Base-by-base conservation (phyloP, 768 basidiomycete species). In the Macrolepiota dolichaula region DNA sequence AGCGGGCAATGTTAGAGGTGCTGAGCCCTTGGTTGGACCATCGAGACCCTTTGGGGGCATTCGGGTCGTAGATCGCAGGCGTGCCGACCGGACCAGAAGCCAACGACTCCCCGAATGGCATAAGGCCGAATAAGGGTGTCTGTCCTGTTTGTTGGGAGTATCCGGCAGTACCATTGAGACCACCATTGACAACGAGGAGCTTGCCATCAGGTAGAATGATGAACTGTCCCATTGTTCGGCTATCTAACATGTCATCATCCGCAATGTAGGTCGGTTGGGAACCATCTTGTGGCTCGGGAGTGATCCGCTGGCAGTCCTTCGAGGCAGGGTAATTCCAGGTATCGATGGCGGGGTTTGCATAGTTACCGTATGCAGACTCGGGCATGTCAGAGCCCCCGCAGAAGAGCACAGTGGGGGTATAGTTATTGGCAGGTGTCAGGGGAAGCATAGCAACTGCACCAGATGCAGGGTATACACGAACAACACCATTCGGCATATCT, bases 181-280 rank as follows among this genome's bases (percentile, higher is more conserved):
- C 95, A 61, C 94, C 95, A 70, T 96, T 96, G 66, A 94, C 74
- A 56, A 94, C 81, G 22, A 94, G 78, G n/a, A 95, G 59, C 36
- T 83, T 89, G 6, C 88, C 89, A 51, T 92, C 85, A 0, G 94
- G 86, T 7, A 97, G 86, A 40, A 82, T 81, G 73, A 96, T 87
- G 71, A 96, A 94, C 70, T 94, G 91, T 10, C 94, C 92, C 95
- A 98, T 98, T 27, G 90, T 92, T 19, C 94, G 83, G 0, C 85
- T 84, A 62, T 86, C 80, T 9, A 85, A 77, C 81, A 95, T 85
- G 61, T 84, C 72, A 64, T 96, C 94, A 61, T 94, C 93, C 66
- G 89, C 80, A 5, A 78, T 73, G 69, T 91, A 93, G 0, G 66
- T 73, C 0, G 86, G 79, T 0, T 78, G 38, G 0, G 87, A 84